Conservation (phyloP, 768 basidiomycete species). For the Infundibulicybe gibba region DNA sequence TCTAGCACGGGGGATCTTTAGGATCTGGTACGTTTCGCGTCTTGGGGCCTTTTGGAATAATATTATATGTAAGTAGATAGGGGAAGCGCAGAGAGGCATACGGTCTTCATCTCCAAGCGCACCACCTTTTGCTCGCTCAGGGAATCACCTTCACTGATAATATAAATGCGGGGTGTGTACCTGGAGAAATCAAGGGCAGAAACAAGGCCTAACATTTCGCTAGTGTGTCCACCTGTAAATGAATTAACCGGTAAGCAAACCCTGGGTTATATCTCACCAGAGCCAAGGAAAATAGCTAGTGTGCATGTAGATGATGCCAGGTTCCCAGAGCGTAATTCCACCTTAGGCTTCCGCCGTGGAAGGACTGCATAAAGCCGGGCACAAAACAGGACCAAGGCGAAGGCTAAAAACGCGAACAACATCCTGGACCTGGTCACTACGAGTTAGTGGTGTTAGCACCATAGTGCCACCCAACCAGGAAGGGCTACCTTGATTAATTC, state of each 20-base stretch:
- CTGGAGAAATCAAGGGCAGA: conserved; percentile 70
- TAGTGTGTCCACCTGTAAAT: conserved; percentile 85
- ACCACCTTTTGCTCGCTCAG: conserved; percentile 73
- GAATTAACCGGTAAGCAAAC: conserved; percentile 6
- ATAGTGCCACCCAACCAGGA: no score
- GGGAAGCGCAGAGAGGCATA: background rate
- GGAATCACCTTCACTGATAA: conserved; percentile 76
- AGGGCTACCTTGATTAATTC: no score
- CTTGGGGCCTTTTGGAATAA: no score
- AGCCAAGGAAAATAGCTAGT: conserved; percentile 89
- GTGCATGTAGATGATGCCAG: conserved; percentile 21
- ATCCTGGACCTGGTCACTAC: conserved; percentile 1
- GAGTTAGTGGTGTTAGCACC: no score
- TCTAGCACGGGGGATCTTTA: conserved; percentile 84
- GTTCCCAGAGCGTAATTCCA: conserved; percentile 1
- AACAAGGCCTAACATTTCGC: conserved; percentile 74
- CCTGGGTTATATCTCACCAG: conserved; percentile 50
- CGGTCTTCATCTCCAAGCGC: conserved; percentile 52
- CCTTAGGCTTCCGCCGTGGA: conserved; percentile 7
- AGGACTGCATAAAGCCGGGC: conserved; percentile 30
- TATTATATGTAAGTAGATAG: no score
- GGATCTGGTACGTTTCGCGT: conserved; percentile 36
- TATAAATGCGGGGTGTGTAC: conserved; percentile 76
- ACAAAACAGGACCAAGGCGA: background rate
- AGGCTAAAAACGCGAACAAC: conserved; percentile 9